Evolutionary conservation across 2,329 filamentous ascomycete species (phyloP), one percentile per base, ranked within the genome.

Genomic region (Ophiocordyceps australis): DNA sequence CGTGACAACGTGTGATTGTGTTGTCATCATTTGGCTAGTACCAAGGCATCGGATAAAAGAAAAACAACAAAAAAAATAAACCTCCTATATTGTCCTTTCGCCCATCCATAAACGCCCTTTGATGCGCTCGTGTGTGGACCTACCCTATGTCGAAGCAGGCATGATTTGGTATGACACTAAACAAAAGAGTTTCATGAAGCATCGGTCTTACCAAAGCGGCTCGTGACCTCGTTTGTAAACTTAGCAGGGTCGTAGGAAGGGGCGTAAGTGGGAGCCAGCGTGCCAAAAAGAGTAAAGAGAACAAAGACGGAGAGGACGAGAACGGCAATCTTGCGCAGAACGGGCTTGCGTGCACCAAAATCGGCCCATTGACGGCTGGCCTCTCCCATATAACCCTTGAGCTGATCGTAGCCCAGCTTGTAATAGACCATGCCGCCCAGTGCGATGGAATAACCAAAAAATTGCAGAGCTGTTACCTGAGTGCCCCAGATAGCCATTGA

Each of bases 401-500:
- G 57, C 50, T 82, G 77, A 32, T 92, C 82, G 31, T 65, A 69
- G 30, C 80, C 79, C 32, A 86, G 73, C 65, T 85, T 85, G 65
- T 83, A 86, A 65, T 81, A 83, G 24, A 54, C 47, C 55, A 89
- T 78, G 42, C 79, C 80, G 34, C 58, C 62, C 17, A 86, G 68
- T 26, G 80, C 78, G 45, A 86, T 80, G 49, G 62, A 65, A 64
- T 86, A 89, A 38, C 80, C 80, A 46, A 86, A 83, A 49, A 78
- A 74, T 58, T 89, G 80, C 29, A 86, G 66, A 28, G 57, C 57
- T 11, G 75, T 70, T 35, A 86, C 74, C 26, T 74, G 68, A 34
- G 79, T 79, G 39, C 69, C 67, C 74, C 79, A 86, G 50, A 86
- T 79, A 36, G 79, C 50, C 70, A 85, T 82, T 33, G 77, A 83